Conservation (phyloP, 2,329 filamentous ascomycete species). For the Aspergillus alliaceus region DNA sequence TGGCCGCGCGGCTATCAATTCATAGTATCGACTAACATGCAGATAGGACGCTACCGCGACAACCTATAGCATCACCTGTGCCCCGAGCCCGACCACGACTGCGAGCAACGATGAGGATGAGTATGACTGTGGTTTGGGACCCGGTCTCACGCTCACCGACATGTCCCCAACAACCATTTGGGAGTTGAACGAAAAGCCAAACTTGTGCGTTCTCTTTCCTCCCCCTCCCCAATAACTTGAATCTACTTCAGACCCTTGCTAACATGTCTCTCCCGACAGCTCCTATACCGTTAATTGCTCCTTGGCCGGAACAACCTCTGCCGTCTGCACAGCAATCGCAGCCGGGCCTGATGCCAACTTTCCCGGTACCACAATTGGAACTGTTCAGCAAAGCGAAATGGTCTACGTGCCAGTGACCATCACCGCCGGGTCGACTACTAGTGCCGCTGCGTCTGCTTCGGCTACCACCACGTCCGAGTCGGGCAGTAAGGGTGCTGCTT, state of each 20-base stretch:
- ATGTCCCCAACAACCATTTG: constrained; percentile 11
- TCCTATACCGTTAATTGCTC: constrained; percentile 17
- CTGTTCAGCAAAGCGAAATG: constrained; percentile 11
- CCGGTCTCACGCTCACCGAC: constrained; percentile 22
- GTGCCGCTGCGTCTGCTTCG: constrained; percentile 4
- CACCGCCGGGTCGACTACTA: constrained; percentile 16
- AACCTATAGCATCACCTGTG: constrained; percentile 27
- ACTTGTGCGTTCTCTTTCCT: neutral
- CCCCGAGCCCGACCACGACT: constrained; percentile 12
- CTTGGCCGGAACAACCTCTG: constrained; percentile 16
- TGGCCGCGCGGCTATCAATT: neutral
- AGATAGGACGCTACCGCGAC: constrained; percentile 24
- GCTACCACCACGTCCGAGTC: neutral
- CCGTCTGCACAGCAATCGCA: constrained; percentile 15
- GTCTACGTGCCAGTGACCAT: constrained; percentile 21
- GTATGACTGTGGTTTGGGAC: constrained; percentile 28
- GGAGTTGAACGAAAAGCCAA: constrained; percentile 10
- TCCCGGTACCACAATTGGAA: constrained; percentile 10
- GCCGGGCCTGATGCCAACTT: constrained; percentile 16
- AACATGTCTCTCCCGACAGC: constrained; percentile 2
- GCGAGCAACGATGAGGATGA: constrained; percentile 3
- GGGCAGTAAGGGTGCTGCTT: neutral
- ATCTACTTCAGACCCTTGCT: neutral
- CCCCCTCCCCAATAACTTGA: too few relatives aligned
- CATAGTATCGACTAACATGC: neutral